phyloP scores from a whole-genome alignment of 2,329 filamentous ascomycete species.

The Cryphonectria parasitica region DNA sequence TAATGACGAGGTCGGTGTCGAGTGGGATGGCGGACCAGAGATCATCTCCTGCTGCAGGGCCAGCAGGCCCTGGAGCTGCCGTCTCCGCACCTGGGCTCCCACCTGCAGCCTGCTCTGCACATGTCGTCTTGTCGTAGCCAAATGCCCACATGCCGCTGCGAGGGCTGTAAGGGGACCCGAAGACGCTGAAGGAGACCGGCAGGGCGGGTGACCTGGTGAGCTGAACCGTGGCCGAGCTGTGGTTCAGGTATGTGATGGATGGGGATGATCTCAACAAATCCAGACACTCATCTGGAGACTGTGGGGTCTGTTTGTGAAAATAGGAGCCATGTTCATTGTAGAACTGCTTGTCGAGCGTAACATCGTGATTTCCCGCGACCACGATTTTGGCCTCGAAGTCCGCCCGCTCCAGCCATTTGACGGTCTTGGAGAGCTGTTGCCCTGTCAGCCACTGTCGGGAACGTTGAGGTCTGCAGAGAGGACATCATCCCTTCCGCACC shows the following conservation, averaged over 20 bases:
- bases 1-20: slow-evolving; percentile 68
- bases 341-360: slow-evolving; percentile 69
- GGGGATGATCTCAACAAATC: slow-evolving; percentile 56
- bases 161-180: slow-evolving; percentile 72
- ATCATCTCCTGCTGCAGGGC: slow-evolving; percentile 20
- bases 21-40: slow-evolving; percentile 67
- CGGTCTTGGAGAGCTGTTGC: slow-evolving; percentile 57
- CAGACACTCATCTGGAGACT: slow-evolving; percentile 58
- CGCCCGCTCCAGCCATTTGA: slow-evolving; percentile 69
- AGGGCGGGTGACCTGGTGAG: slow-evolving; percentile 60
- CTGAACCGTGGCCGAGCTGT: slow-evolving; percentile 57
- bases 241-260: slow-evolving; percentile 67
- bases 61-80: neutral
- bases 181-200: slow-evolving; percentile 65
- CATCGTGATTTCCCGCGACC: slow-evolving; percentile 76
- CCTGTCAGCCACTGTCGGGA: neutral
- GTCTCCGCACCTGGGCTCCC: slow-evolving; percentile 21
- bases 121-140: slow-evolving; percentile 52
- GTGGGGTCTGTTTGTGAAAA: slow-evolving; percentile 60
- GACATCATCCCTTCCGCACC: slow-evolving; percentile 33
- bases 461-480: neutral
- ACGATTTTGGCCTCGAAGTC: slow-evolving; percentile 73
- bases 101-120: neutral
- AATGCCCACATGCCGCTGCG: slow-evolving; percentile 67
- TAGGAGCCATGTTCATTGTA: slow-evolving; percentile 55